Percentiles rank a stretch among this genome's conserved stretches.
Conservation (phyloP, 352 stramenopile genomes). For the Phytopythium montanum region DNA sequence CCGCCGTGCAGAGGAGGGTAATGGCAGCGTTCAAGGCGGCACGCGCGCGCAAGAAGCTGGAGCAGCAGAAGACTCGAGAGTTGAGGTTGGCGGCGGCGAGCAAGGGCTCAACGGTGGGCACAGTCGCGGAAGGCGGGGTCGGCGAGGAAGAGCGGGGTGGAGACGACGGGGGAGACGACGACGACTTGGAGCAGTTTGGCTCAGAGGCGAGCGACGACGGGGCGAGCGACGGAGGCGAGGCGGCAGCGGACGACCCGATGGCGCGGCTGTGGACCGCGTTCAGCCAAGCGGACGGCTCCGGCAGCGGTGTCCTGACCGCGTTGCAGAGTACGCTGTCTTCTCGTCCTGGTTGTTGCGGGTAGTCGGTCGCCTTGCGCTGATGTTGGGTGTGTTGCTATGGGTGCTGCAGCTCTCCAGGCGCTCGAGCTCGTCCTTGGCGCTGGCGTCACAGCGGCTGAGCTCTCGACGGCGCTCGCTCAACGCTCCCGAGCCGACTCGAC, state of each 20-base stretch:
- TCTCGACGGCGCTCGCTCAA: conserved; percentile 26
- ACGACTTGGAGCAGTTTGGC: conserved; percentile 42
- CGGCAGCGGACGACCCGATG: conserved; percentile 57
- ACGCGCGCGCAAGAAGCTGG: conserved; percentile 53
- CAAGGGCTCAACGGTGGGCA: conserved; percentile 46
- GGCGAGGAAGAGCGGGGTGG: not conserved
- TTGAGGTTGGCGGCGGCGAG: conserved; percentile 21
- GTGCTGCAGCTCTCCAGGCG: conserved; percentile 41
- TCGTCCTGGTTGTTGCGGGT: not conserved
- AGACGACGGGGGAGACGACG: conserved; percentile 23
- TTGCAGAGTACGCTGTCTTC: conserved; percentile 37
- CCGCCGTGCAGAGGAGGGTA: conserved; percentile 62
- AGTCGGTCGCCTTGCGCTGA: not conserved
- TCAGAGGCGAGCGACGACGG: conserved; percentile 50
- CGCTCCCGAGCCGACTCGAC: conserved; percentile 27
- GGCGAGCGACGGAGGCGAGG: conserved; percentile 26
- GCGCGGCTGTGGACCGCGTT: conserved; percentile 69
- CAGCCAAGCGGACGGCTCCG: conserved; percentile 34
- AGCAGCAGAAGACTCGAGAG: conserved; percentile 53
- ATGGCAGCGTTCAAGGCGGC: conserved; percentile 62
- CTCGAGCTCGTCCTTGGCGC: conserved; percentile 60
- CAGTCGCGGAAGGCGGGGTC: conserved; percentile 45
- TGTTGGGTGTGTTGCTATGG: not conserved
- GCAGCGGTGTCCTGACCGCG: conserved; percentile 37
- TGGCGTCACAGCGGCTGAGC: conserved; percentile 39